Conservation (phyloP, 2,329 filamentous ascomycete species). For the Aspergillus proliferans region DNA sequence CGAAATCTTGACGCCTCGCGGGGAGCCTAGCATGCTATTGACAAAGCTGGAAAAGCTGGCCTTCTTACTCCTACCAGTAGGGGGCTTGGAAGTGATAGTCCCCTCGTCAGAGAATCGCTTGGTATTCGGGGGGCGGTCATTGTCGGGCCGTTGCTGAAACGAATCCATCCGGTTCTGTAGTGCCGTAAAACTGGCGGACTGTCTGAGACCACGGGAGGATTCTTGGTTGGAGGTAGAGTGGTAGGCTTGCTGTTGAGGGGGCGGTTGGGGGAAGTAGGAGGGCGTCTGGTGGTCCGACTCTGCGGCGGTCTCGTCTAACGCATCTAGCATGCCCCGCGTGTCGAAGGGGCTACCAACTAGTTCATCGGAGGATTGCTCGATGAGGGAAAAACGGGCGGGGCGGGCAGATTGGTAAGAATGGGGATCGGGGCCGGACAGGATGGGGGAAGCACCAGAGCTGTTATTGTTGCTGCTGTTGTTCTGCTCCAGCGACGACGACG, state of each 20-base stretch:
- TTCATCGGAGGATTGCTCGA: slow-evolving; percentile 39
- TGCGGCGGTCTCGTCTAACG: slow-evolving; percentile 35
- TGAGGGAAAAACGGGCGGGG: slow-evolving; percentile 31
- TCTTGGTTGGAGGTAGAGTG: slow-evolving; percentile 52
- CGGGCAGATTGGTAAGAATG: slow-evolving; percentile 27
- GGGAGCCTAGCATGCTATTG: slow-evolving; percentile 75
- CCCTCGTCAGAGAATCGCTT: slow-evolving; percentile 78
- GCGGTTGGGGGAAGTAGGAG: slow-evolving; percentile 10
- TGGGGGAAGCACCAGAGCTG: slow-evolving; percentile 36
- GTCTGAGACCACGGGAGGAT: slow-evolving; percentile 53
- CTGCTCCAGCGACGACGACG: slow-evolving; percentile 45
- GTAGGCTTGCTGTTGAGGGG: slow-evolving; percentile 38
- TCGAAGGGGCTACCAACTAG: slow-evolving; percentile 40
- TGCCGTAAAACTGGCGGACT: slow-evolving; percentile 60
- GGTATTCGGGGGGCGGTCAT: slow-evolving; percentile 48
- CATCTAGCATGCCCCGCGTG: slow-evolving; percentile 39
- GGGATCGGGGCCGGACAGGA: slow-evolving; percentile 27
- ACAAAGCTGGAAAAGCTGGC: slow-evolving; percentile 83
- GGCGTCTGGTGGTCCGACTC: slow-evolving; percentile 18
- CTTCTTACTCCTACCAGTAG: slow-evolving; percentile 66
- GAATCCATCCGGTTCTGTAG: slow-evolving; percentile 47
- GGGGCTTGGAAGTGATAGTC: slow-evolving; percentile 52
- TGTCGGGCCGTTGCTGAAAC: slow-evolving; percentile 38
- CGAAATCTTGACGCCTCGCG: slow-evolving; percentile 90
- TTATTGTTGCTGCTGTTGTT: slow-evolving; percentile 21